Base-by-base conservation (phyloP, 2,329 filamentous ascomycete genomes). In the Epichloe aotearoae region DNA sequence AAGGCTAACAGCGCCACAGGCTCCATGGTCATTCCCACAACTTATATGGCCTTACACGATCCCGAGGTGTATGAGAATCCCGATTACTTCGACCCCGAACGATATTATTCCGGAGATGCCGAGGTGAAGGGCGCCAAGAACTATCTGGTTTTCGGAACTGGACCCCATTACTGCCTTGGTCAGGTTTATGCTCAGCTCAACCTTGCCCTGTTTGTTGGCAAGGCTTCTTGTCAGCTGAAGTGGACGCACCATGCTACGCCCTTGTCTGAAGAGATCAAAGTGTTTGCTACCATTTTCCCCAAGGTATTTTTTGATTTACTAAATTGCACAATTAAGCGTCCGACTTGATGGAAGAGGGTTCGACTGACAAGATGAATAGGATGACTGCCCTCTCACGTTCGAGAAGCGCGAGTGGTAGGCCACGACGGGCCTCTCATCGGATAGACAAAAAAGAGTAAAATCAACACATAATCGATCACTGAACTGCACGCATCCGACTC, bases 221-320 rank as follows among this genome's bases (percentile, higher is more conserved):
- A 93, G 77, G 90, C 89, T 8, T 86, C 87, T 57, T 76, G 95
- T 66, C 75, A 83, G 64, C 75, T 97, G 58, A 82, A 97, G 68
- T 97, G 91, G 91, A 79, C 83, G 66, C 93, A 98, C 68, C 82
- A 88, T 65, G 71, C 88, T 17, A 97, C 93, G 11, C 81, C 86
- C 0, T 63, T 75, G 53, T 95, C 88, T 0, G 93, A 98, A 72
- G 84, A 95, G 69, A 97, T 98, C 69, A 91, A 95, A 74, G 91
- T 97, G 58, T 98, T 97, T 71, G 93, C 93, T 40, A 96, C 89
- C 30, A 95, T 98, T 60, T 98, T 98, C 77, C 93, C 93, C 51
- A 85, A 86, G 85, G 90, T 94, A 71, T 68, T 83, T 72, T 48
- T 11, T 30, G 1, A 30, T 30, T 30, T 11, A 30, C 26, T 4